Evolutionary conservation across 768 basidiomycete species (phyloP), one percentile per base, ranked within the genome.

Genomic region (Amanita rimosa): DNA sequence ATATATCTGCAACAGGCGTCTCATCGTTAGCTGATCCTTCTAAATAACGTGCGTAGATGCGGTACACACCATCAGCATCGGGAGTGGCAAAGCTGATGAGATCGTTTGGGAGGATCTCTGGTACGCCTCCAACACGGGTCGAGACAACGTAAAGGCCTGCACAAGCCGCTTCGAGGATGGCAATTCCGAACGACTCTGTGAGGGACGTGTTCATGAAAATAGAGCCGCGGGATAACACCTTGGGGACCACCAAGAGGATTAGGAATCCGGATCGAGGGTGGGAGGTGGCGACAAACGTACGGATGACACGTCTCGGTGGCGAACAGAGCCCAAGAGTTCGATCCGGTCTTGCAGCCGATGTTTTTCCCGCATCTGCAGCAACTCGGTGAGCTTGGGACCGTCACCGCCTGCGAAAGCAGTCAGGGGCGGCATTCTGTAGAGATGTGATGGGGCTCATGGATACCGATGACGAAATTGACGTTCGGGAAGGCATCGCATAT

Each of bases 21-120:
- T 34, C 21, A 39, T 26, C 26, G 22, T 36, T 40, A 31, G 9
- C 10, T 36, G 29, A 13, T 36, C 48, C 21, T 41, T 26, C 24
- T 26, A 26, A 13, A 50, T 13, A n/a, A 39, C 27, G 16, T 48
- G 41, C 21, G 14, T 9, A 13, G 45, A 40, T 1, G 41, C 6
- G 27, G 11, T 19, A 31, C 78, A 27, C 45, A 93, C 95, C 95
- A 55, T 96, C 91, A 64, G 90, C 92, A 36, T 97, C 88, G 0
- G 95, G 92, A 48, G 82, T 78, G 0, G 94, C 91, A 59, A 98
- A 96, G 44, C 88, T 90, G 51, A 98, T 92, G 87, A 97, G 88
- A 55, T 95, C 90, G 50, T 81, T 69, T 0, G 96, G 96, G 11
- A 99, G 68, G 48, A 98, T 86, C 63, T 98, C 96, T 0, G 95